Evolutionary conservation across 192 early-diverging fungal genomes (phyloP), one percentile per base, ranked within the genome.

Genomic region (Funneliformis geosporum): DNA sequence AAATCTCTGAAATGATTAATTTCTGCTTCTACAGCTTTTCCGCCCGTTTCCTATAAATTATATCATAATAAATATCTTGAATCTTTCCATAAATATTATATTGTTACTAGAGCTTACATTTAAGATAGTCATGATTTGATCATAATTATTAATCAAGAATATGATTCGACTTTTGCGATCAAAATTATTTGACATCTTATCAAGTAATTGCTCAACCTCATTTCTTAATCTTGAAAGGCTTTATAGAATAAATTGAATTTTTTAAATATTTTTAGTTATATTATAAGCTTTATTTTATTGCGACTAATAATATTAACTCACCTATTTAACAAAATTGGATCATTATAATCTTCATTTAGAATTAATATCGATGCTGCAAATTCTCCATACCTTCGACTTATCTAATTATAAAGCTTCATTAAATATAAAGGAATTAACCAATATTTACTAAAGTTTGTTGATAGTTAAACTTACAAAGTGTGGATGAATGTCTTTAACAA

Each of bases 111-210:
- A 3, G 43, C 87, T 71, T 86, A 93, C 96, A 60, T 88, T 84
- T 38, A 99, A 86, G 44, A 97, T 92, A 4, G 92, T 87, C 33
- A 94, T 84, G 25, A 98, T 90, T 18, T 97, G 85, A 79, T 99
- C 97, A 83, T 94, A 94, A 81, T 97, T 99, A 88, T 98, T 99
- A 82, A 99, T 96, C 76, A 95, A 85, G 78, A 97, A 97, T 14
- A 95, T 90, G 60, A 94, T 84, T 43, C 91, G 82, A 33, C 86
- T 89, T 60, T 93, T 93, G 25, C 84, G 84, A 68, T 95, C 73
- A 73, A 94, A 90, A 50, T 92, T 91, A 12, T 86, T 91, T 0
- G 94, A 91, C 85, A 95, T 91, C 44, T 89, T 85, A 21, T 92
- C 82, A 33, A 99, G 85, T 18, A 97, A 85, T 8, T 86, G 82